phyloP scores from a whole-genome alignment of 306 rosid species.

The Lathyrus sativus region DNA sequence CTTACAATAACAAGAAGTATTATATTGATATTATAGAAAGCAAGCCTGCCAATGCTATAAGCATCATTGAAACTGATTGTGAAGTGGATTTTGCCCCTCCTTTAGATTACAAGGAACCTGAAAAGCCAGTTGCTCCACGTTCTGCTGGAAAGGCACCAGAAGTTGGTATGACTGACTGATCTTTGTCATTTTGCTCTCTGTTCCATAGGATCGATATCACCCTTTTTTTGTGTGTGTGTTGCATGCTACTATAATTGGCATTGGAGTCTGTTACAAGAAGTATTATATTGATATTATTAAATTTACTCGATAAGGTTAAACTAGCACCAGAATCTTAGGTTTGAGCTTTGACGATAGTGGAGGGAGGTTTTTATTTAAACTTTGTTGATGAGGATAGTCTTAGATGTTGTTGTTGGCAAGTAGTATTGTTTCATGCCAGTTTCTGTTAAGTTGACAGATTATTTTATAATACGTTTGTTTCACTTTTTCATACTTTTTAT shows the following conservation, averaged over 20 bases:
- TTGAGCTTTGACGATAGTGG: conserved; percentile 20
- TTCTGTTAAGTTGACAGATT: conserved; percentile 17
- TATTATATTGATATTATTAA: background rate
- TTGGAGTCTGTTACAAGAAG: background rate
- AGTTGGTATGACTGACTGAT: conserved; percentile 53
- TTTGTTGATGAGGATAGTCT: conserved; percentile 16
- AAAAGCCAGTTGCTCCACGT: conserved; percentile 54
- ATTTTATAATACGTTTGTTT: background rate
- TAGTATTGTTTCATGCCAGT: background rate
- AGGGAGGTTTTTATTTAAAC: background rate
- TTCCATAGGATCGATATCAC: background rate
- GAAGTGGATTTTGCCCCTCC: conserved; percentile 99
- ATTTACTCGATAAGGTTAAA: conserved; percentile 7
- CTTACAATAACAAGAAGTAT: conserved; percentile 92
- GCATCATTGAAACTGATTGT: conserved; percentile 97
- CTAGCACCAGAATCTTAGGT: conserved; percentile 1
- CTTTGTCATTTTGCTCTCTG: conserved; percentile 24
- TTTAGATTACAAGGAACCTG: conserved; percentile 96
- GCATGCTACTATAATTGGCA: conserved; percentile 10
- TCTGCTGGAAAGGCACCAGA: conserved; percentile 59
- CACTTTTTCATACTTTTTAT: background rate
- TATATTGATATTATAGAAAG: conserved; percentile 91
- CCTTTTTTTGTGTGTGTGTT: conserved; percentile 11
- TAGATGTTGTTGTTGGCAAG: conserved; percentile 1
- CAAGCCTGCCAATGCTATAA: conserved; percentile 86